A percentile compares a stretch with the other conserved stretches of the same genome.
These are phyloP conservation scores for Aspergillus bridgeri DNA, from an alignment of 495 filamentous ascomycete species.

Conservation along the genomic window DNA sequence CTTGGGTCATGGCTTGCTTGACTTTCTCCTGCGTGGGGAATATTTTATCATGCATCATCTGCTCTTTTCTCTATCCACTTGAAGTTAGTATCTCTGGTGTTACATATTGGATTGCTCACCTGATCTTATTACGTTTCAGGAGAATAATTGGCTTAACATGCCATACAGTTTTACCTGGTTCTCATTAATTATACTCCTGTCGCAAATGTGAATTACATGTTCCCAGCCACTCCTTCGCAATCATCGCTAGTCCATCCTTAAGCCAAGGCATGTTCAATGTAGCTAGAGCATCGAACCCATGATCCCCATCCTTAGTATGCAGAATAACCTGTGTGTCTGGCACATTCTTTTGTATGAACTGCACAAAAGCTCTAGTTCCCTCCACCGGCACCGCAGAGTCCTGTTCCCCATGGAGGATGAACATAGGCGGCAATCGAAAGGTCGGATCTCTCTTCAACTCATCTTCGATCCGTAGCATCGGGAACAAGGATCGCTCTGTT, in stretches of 20 bases:
- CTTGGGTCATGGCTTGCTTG: not conserved
- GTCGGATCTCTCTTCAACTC: not conserved
- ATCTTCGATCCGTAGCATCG: conserved; percentile 11
- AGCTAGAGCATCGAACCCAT: conserved; percentile 19
- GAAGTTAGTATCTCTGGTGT: too few species aligned
- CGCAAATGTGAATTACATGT: not conserved
- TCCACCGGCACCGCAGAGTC: conserved; percentile 19
- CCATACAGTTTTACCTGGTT: too few species aligned
- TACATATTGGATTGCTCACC: too few species aligned
- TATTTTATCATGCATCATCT: too few species aligned
- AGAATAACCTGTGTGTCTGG: conserved; percentile 5
- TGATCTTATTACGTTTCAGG: too few species aligned
- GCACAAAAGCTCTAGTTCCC: conserved; percentile 6
- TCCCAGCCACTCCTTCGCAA: conserved; percentile 1
- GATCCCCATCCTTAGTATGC: conserved; percentile 14
- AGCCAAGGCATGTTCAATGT: conserved; percentile 14
- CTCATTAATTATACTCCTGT: too few species aligned
- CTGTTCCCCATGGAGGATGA: conserved; percentile 19
- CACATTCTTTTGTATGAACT: conserved; percentile 4
- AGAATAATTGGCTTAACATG: too few species aligned
- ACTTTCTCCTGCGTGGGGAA: too few species aligned
- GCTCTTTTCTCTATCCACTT: too few species aligned
- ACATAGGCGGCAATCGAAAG: conserved; percentile 11
- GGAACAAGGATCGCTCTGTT: conserved; percentile 10
- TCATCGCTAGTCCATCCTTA: conserved; percentile 7